phyloP scores from a whole-genome alignment of 2,329 filamentous ascomycete species.

The Fusarium verticillioides region DNA sequence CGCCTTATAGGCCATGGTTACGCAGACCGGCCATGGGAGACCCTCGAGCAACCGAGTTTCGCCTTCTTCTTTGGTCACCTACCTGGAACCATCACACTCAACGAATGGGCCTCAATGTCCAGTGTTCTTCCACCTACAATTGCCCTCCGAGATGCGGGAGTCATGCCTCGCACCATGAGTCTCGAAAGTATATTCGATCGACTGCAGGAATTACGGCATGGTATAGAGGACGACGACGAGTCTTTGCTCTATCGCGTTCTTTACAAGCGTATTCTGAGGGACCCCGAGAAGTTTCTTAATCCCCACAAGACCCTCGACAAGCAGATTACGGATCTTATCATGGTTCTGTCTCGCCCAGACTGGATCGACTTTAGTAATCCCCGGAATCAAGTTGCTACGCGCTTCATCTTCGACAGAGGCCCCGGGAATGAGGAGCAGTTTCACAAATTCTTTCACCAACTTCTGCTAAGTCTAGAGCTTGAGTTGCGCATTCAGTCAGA shows the following conservation, averaged over 20 bases:
- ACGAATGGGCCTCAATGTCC: constrained; percentile 72
- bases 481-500: constrained; percentile 74
- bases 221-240: constrained; percentile 67
- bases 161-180: constrained; percentile 69
- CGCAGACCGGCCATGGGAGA: constrained; percentile 70
- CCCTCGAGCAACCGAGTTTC: constrained; percentile 79
- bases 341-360: constrained; percentile 72
- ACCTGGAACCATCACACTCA: constrained; percentile 77
- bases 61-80: constrained; percentile 73
- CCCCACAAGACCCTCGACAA: constrained; percentile 74
- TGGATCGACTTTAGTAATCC: constrained; percentile 80
- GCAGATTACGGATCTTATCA: constrained; percentile 78
- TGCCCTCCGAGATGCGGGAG: constrained; percentile 67
- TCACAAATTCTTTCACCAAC: constrained; percentile 77
- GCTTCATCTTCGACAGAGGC: constrained; percentile 74
- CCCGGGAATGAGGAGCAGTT: constrained; percentile 67
- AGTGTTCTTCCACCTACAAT: constrained; percentile 67
- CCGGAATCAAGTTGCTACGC: constrained; percentile 78
- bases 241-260: constrained; percentile 70
- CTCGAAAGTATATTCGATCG: constrained; percentile 68
- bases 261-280: constrained; percentile 75
- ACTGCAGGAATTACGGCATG: constrained; percentile 67
- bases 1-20: constrained; percentile 56
- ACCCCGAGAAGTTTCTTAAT: constrained; percentile 70
- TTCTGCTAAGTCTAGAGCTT: constrained; percentile 79